These are phyloP conservation scores for Trametes versicolor DNA, from an alignment of 1,284 basidiomycete species.

Conservation along the genomic window DNA sequence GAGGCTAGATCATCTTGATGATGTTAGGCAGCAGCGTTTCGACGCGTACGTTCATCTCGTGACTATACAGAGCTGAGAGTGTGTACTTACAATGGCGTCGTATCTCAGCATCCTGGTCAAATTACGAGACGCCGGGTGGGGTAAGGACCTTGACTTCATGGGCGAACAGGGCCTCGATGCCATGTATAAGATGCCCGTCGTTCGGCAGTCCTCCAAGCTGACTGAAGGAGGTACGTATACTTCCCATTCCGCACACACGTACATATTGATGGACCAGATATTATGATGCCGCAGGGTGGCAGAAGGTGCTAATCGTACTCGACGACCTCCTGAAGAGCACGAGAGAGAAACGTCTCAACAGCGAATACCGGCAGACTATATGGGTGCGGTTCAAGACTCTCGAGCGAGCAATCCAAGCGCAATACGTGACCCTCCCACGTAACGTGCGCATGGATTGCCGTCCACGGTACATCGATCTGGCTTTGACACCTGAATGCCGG, in stretches of 20 bases:
- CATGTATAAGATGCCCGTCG: slow-evolving; percentile 2
- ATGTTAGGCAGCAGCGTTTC: not conserved
- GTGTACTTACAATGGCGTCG: not conserved
- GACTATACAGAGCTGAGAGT: not conserved
- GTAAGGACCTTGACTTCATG: slow-evolving; percentile 17
- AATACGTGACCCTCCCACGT: slow-evolving; percentile 16
- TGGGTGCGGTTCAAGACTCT: slow-evolving; percentile 6
- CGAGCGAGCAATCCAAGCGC: not conserved
- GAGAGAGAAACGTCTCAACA: slow-evolving; percentile 1
- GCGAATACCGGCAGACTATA: not conserved
- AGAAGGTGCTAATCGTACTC: not conserved
- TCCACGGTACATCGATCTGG: slow-evolving; percentile 13
- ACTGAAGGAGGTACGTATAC: slow-evolving; percentile 8
- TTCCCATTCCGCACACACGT: not conserved
- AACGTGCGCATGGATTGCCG: slow-evolving; percentile 11
- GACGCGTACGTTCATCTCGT: not conserved
- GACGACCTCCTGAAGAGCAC: not conserved
- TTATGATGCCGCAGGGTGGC: slow-evolving; percentile 3
- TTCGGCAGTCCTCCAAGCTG: slow-evolving; percentile 15
- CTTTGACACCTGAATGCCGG: slow-evolving; percentile 7
- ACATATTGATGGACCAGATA: not conserved
- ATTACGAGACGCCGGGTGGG: slow-evolving; percentile 7
- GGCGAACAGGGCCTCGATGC: not conserved
- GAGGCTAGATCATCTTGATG: not conserved
- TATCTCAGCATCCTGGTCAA: slow-evolving; percentile 6